phyloP scores from a whole-genome alignment of 2,329 filamentous ascomycete genomes.

The Phaeoacremonium minimum region DNA sequence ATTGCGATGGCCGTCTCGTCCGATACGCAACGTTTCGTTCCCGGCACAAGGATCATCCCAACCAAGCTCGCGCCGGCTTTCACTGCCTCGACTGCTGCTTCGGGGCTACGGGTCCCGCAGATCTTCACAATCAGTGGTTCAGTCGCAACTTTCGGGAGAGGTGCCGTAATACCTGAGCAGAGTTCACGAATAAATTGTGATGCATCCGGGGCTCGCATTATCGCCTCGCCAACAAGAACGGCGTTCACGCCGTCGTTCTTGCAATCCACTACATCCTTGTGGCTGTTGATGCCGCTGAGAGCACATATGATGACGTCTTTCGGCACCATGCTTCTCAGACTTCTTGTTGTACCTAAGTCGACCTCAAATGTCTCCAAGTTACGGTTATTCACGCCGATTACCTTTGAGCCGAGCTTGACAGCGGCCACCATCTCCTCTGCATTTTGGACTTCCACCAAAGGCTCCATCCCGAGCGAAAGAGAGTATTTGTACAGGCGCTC shows the following conservation, averaged over 20 bases:
- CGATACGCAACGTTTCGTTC: slow-evolving; percentile 73
- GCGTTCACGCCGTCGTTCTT: slow-evolving; percentile 87
- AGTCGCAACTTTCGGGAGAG: slow-evolving; percentile 25
- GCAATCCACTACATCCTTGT: slow-evolving; percentile 84
- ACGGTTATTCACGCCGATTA: slow-evolving; percentile 96
- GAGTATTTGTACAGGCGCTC: slow-evolving; percentile 84
- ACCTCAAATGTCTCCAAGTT: slow-evolving; percentile 97
- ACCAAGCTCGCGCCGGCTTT: slow-evolving; percentile 87
- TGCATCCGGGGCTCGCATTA: slow-evolving; percentile 88
- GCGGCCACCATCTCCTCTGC: slow-evolving; percentile 88
- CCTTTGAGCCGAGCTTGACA: slow-evolving; percentile 79
- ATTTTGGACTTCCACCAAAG: slow-evolving; percentile 93
- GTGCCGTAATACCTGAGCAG: slow-evolving; percentile 54
- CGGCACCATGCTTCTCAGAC: slow-evolving; percentile 81
- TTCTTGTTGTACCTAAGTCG: slow-evolving; percentile 85
- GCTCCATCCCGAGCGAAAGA: slow-evolving; percentile 89
- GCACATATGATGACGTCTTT: slow-evolving; percentile 86
- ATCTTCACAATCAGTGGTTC: slow-evolving; percentile 78
- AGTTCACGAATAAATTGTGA: slow-evolving; percentile 79
- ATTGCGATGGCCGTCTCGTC: slow-evolving; percentile 78
- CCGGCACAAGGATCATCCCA: slow-evolving; percentile 85
- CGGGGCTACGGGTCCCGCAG: slow-evolving; percentile 81
- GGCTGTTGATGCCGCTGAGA: slow-evolving; percentile 85
- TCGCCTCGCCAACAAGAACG: slow-evolving; percentile 88
- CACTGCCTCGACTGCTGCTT: slow-evolving; percentile 75